Percentiles rank a stretch among this genome's conserved stretches.
phyloP scores from a whole-genome alignment of 805 yeast genomes.

The Suhomyces sp. region DNA sequence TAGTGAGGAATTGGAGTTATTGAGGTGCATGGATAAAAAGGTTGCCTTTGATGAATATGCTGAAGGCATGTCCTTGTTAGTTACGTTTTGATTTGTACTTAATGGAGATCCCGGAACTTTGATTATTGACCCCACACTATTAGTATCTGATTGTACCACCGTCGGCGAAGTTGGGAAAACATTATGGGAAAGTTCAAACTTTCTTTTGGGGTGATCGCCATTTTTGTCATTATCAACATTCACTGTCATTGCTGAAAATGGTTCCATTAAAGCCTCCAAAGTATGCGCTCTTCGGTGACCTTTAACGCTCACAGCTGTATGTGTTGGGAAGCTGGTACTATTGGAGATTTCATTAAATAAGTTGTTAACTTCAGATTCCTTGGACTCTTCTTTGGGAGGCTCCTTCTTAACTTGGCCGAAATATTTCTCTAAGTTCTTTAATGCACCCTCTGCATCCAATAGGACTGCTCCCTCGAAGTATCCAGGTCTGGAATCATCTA shows the following conservation, averaged over 20 bases:
- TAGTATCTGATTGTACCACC: slow-evolving; percentile 11
- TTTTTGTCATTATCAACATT: slow-evolving; percentile 4
- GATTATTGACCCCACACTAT: slow-evolving; percentile 8
- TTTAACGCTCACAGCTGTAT: neutral
- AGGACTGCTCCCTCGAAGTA: slow-evolving; percentile 58
- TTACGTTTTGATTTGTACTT: slow-evolving; percentile 17
- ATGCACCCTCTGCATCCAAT: slow-evolving; percentile 50
- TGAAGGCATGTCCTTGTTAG: slow-evolving; percentile 15
- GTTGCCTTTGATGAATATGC: slow-evolving; percentile 17
- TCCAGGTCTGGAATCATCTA: slow-evolving; percentile 63
- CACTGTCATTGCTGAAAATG: slow-evolving; percentile 11
- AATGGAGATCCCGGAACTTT: slow-evolving; percentile 19
- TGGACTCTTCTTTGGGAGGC: no score
- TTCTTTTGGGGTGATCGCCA: slow-evolving; percentile 9
- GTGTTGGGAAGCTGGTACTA: slow-evolving; percentile 1
- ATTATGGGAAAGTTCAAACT: slow-evolving; percentile 20
- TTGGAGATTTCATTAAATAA: slow-evolving; percentile 2
- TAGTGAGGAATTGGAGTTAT: slow-evolving; percentile 19
- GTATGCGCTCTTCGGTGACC: slow-evolving; percentile 15
- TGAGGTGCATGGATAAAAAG: slow-evolving; percentile 13
- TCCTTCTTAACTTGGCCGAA: slow-evolving; percentile 10
- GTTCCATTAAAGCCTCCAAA: slow-evolving; percentile 17
- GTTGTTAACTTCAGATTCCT: neutral
- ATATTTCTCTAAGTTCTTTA: slow-evolving; percentile 41
- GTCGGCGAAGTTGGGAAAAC: slow-evolving; percentile 15